Evolutionary conservation across 768 basidiomycete species (phyloP), one percentile per base, ranked within the genome.

Genomic region (Termitomyces sp.): DNA sequence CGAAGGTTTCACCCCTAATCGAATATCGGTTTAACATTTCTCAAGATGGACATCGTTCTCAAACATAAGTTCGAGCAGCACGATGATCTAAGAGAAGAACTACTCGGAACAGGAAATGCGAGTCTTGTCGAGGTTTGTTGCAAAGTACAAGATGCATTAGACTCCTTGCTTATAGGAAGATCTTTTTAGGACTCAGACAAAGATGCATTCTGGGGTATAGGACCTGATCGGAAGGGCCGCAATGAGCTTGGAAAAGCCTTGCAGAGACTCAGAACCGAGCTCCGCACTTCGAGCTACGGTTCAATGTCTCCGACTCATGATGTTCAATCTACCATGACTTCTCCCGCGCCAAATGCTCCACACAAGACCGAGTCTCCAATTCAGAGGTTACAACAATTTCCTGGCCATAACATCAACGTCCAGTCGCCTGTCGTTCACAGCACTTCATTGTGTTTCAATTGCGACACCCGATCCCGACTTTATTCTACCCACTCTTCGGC

Each of bases 181-280:
- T 2, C 47, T 59, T 19, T 60, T 16, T 59, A 88, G 86, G 81
- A 87, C 64, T 89, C 86, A n/a, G 84, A 85, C 57, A 85, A 83
- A 60, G 89, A 90, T 68, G 76, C 86, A 40, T 89, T 89, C 69
- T 90, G 89, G 87, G 89, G 89, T n/a, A 69, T 83, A 59, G 89
- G 89, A 5, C 74, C 79, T 38, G 85, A 90, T 67, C 73, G 78
- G 27, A 72, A 76, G 63, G 89, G 89, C 21, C 81, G 83, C 40
- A 90, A 90, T 60, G 86, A 90, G 67, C 80, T 90, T 32, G 89
- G 89, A 41, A 87, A 85, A 66, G 82, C 85, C 11, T 77, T 90
- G 11, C 80, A 82, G 61, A 80, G 85, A 60, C 71, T 90, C 61
- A 76, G 89, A 59, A 70, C 73, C 46, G 80, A 77, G 66, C 71